Evolutionary conservation across 192 early-diverging fungal species (phyloP).

Genomic region (Chytriomyces sp.): DNA sequence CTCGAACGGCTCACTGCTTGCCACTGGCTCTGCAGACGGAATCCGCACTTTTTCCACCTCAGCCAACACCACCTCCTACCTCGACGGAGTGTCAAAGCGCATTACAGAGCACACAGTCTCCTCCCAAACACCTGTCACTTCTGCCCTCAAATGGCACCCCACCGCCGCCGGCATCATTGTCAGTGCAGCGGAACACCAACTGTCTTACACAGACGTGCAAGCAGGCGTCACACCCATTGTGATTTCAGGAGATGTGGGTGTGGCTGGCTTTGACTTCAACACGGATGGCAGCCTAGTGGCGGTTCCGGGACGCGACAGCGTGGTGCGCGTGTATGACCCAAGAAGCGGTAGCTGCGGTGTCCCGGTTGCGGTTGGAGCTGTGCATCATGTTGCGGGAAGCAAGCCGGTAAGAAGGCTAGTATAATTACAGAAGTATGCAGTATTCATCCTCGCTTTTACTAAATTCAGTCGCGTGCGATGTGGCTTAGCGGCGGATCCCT

Average conservation of each 20-base stretch:
- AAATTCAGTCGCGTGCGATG: background rate
- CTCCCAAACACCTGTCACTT: no score
- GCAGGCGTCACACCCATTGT: background rate
- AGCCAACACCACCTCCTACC: background rate
- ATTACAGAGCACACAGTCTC: background rate
- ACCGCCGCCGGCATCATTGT: background rate
- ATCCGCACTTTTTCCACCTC: background rate
- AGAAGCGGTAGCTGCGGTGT: background rate
- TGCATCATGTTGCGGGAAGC: background rate
- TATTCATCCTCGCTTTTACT: background rate
- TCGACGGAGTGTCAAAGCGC: background rate
- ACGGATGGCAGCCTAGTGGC: background rate
- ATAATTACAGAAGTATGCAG: no score
- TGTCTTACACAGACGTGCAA: background rate
- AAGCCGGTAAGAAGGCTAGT: no score
- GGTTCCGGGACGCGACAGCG: background rate
- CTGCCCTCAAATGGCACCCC: background rate
- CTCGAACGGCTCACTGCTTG: background rate
- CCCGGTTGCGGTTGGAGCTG: background rate
- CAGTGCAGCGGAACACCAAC: background rate
- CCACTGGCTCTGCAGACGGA: background rate
- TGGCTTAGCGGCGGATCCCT: constrained; percentile 17
- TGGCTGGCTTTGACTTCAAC: background rate
- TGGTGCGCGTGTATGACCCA: constrained; percentile 15
- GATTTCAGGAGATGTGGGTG: background rate